A percentile compares a stretch with the other conserved stretches of the same genome.
Conservation (phyloP, 2,329 filamentous ascomycete species). For the Diplodia scrobiculata region DNA sequence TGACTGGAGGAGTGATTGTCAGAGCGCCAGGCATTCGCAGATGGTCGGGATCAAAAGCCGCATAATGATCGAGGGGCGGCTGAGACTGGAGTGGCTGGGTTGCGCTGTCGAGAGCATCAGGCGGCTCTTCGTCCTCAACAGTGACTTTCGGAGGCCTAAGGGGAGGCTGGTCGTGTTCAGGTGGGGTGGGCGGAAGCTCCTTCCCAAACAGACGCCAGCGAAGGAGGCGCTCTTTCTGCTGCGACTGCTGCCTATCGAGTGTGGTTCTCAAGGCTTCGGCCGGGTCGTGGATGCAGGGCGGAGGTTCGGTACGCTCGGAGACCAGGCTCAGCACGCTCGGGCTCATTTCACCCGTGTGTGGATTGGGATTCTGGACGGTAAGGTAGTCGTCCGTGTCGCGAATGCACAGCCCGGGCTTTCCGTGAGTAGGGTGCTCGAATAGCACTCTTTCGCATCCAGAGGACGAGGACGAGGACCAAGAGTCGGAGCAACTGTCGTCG, state of each 20-base stretch:
- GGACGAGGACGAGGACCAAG: constrained; percentile 10
- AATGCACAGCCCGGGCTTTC: not conserved
- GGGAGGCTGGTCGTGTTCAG: not conserved
- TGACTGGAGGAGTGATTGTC: constrained; percentile 6
- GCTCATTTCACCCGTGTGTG: constrained; percentile 26
- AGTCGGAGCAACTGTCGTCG: constrained; percentile 3
- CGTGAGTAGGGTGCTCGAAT: constrained; percentile 23
- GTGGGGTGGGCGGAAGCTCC: not conserved
- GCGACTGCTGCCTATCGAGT: not conserved
- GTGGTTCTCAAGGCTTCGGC: not conserved
- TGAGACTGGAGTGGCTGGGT: constrained; percentile 8
- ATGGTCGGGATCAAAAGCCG: constrained; percentile 24
- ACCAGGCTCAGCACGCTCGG: constrained; percentile 18
- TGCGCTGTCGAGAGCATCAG: constrained; percentile 5
- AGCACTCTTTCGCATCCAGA: not conserved
- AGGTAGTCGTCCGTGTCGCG: constrained; percentile 26
- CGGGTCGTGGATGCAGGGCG: not conserved
- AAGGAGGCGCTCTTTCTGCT: not conserved
- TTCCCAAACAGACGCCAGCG: constrained; percentile 6
- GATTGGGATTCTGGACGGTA: constrained; percentile 26
- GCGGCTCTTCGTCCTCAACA: constrained; percentile 17
- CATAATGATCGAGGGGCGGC: constrained; percentile 13
- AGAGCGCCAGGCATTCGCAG: constrained; percentile 21
- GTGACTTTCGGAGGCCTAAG: not conserved
- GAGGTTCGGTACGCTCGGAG: not conserved